Evolutionary conservation across 352 stramenopile genomes (phyloP).

Genomic region (Pythium dissimile): DNA sequence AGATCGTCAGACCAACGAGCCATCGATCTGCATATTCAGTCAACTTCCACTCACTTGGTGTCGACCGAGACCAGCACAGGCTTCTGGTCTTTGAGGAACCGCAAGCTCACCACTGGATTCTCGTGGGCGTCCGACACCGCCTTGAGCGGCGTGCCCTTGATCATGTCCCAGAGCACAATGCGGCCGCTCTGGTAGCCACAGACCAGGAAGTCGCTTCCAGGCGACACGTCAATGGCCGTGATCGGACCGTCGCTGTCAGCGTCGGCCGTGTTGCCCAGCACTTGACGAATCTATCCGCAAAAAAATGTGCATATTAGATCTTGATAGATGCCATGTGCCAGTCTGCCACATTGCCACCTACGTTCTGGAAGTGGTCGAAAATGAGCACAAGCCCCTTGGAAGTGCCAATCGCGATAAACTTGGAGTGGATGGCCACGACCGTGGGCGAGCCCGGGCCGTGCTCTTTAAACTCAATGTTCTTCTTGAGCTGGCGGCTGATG

Average conservation of each 20-base stretch:
- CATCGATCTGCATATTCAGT: too few relatives aligned
- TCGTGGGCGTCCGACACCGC: constrained; percentile 88
- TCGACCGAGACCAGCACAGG: constrained; percentile 81
- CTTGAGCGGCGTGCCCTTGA: constrained; percentile 91
- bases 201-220: constrained; percentile 87
- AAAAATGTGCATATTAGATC: too few relatives aligned
- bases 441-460: constrained; percentile 90
- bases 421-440: constrained; percentile 92
- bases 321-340: neutral
- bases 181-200: constrained; percentile 92
- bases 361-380: constrained; percentile 96
- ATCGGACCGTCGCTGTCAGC: constrained; percentile 71
- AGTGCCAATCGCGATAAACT: constrained; percentile 96
- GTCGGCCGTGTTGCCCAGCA: constrained; percentile 83
- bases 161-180: constrained; percentile 96
- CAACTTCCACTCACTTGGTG: constrained; percentile 72
- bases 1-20: constrained; percentile 6
- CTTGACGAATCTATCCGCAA: constrained; percentile 78
- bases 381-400: constrained; percentile 93
- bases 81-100: constrained; percentile 86
- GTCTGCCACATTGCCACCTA: constrained; percentile 28
- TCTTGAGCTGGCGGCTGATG: constrained; percentile 87
- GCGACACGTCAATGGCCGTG: constrained; percentile 87
- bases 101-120: constrained; percentile 81
- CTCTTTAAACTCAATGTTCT: constrained; percentile 91